Conservation (phyloP, 805 yeast genomes). For the Starmera dryadoides region DNA sequence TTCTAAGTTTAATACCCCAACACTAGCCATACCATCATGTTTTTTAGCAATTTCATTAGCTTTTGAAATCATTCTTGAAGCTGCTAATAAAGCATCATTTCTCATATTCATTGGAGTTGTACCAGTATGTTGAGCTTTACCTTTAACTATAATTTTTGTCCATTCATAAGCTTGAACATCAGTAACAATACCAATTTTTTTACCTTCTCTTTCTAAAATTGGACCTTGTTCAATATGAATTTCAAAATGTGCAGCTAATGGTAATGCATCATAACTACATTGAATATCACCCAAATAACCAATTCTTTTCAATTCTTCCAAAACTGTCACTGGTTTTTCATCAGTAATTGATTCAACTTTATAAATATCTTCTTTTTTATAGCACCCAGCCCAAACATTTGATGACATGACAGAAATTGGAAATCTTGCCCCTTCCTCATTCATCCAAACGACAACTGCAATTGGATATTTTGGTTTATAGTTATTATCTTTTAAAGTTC, state of each 20-base stretch:
- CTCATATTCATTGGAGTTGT: slow-evolving; percentile 60
- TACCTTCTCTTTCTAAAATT: slow-evolving; percentile 46
- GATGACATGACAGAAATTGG: slow-evolving; percentile 64
- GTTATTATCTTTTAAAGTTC: slow-evolving; percentile 55
- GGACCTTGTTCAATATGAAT: slow-evolving; percentile 78
- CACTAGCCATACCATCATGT: slow-evolving; percentile 46
- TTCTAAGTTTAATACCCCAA: slow-evolving; percentile 48
- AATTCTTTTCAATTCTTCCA: slow-evolving; percentile 48
- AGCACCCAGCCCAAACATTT: slow-evolving; percentile 56
- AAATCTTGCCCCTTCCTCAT: slow-evolving; percentile 75
- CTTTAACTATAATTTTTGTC: slow-evolving; percentile 49
- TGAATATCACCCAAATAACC: slow-evolving; percentile 51
- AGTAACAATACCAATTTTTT: slow-evolving; percentile 55
- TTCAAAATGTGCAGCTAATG: slow-evolving; percentile 65
- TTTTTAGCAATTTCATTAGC: slow-evolving; percentile 49
- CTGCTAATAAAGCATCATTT: slow-evolving; percentile 53
- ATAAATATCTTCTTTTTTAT: slow-evolving; percentile 41
- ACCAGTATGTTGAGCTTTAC: slow-evolving; percentile 68
- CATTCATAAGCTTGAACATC: slow-evolving; percentile 65
- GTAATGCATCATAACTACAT: slow-evolving; percentile 42
- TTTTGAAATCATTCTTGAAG: slow-evolving; percentile 47
- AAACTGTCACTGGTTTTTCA: slow-evolving; percentile 38
- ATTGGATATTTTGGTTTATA: slow-evolving; percentile 59
- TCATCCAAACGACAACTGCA: slow-evolving; percentile 63
- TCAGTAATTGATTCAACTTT: slow-evolving; percentile 48